Evolutionary conservation across 768 basidiomycete species (phyloP).

Genomic region (Boletellus ananas): DNA sequence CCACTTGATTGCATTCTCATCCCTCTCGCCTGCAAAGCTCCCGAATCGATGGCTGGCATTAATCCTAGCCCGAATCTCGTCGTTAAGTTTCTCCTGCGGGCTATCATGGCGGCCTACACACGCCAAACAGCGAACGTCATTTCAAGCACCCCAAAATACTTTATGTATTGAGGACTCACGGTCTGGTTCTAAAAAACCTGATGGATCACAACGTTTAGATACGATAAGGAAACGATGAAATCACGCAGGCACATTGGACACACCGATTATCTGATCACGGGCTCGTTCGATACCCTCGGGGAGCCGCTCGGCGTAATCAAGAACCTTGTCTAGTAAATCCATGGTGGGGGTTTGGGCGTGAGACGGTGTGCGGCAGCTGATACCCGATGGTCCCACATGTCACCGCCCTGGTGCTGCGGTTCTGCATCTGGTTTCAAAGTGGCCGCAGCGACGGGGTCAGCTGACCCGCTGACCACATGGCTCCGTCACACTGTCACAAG

Average conservation of each 20-base stretch:
- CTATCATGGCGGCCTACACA: slow-evolving; percentile 64
- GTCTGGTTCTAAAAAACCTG: slow-evolving; percentile 34
- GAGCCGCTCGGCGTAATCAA: slow-evolving; percentile 33
- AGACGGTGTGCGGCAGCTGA: neutral
- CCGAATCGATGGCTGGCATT: slow-evolving; percentile 76
- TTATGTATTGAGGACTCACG: slow-evolving; percentile 21
- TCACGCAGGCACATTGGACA: neutral
- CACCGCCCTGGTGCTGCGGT: neutral
- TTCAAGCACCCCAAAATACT: neutral
- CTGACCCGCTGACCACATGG: too few relatives aligned
- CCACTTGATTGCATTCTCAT: slow-evolving; percentile 81
- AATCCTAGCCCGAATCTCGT: slow-evolving; percentile 72
- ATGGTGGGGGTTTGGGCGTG: slow-evolving; percentile 23
- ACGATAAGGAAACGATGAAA: neutral
- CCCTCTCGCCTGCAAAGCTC: slow-evolving; percentile 75
- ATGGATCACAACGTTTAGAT: neutral
- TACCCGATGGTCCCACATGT: neutral
- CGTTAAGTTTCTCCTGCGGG: slow-evolving; percentile 65
- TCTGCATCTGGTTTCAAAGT: too few relatives aligned
- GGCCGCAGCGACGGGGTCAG: too few relatives aligned
- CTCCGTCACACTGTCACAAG: neutral
- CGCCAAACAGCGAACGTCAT: neutral
- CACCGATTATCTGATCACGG: slow-evolving; percentile 36
- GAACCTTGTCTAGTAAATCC: slow-evolving; percentile 40
- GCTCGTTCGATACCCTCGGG: slow-evolving; percentile 38